These are phyloP conservation scores for Suhomyces choctaworum DNA, from an alignment of 1,139 yeast species.

Conservation along the genomic window DNA sequence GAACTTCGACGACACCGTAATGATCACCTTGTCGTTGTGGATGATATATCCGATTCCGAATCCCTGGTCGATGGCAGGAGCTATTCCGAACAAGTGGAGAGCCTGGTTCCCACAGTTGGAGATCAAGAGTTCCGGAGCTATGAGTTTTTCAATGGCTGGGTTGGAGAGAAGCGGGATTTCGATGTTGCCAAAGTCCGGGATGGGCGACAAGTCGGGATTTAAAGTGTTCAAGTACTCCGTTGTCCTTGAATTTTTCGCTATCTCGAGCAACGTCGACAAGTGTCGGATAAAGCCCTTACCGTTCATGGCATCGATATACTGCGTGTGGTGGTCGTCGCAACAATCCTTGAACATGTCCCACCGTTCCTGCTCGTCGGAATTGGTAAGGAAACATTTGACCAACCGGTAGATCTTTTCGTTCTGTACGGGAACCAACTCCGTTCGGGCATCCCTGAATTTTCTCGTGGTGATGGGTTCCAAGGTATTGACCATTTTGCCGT, in stretches of 20 bases:
- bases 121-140: conserved; percentile 44
- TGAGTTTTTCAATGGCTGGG: conserved; percentile 48
- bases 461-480: conserved; percentile 76
- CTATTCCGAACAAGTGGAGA: conserved; percentile 67
- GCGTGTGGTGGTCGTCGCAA: conserved; percentile 51
- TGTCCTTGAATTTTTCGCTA: conserved; percentile 32
- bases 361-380: conserved; percentile 43
- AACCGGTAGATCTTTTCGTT: conserved; percentile 51
- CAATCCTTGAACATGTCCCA: conserved; percentile 55
- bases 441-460: conserved; percentile 63
- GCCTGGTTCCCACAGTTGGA: conserved; percentile 81
- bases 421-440: conserved; percentile 68
- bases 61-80: conserved; percentile 75
- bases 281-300: conserved; percentile 76
- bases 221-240: conserved; percentile 44
- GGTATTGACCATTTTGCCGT: conserved; percentile 67
- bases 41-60: conserved; percentile 77
- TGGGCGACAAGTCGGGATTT: conserved; percentile 33
- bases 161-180: conserved; percentile 56
- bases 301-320: conserved; percentile 51
- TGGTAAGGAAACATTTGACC: conserved; percentile 63
- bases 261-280: conserved; percentile 59
- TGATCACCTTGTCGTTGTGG: conserved; percentile 57
- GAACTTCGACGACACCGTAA: conserved; percentile 71
- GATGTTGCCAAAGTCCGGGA: conserved; percentile 14